Conservation (phyloP, 176 grass and related monocot species). For the Poa pratensis region DNA sequence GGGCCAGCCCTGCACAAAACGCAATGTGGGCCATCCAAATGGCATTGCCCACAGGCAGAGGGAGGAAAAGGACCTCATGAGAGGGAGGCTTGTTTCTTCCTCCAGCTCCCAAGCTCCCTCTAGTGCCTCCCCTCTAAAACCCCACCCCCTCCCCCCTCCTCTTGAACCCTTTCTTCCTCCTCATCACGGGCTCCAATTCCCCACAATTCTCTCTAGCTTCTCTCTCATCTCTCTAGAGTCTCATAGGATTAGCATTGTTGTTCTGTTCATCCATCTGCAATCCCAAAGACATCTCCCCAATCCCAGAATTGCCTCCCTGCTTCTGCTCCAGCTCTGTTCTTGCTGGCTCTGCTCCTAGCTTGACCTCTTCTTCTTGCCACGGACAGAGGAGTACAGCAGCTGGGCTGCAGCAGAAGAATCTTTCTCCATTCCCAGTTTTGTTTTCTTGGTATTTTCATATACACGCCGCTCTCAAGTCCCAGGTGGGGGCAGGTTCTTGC, state of each 20-base stretch:
- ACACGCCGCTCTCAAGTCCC: slow-evolving; percentile 3
- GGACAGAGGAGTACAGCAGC: slow-evolving; percentile 33
- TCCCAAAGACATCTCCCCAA: slow-evolving; percentile 22
- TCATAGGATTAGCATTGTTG: slow-evolving; percentile 34
- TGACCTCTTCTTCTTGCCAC: slow-evolving; percentile 45
- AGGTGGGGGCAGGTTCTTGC: slow-evolving; percentile 24
- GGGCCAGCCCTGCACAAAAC: slow-evolving; percentile 30
- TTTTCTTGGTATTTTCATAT: slow-evolving; percentile 29
- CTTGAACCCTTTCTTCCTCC: slow-evolving; percentile 59
- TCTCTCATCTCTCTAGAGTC: background rate
- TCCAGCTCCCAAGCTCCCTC: background rate
- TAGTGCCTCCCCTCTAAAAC: slow-evolving; percentile 50
- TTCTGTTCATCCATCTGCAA: slow-evolving; percentile 28
- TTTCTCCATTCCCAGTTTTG: slow-evolving; percentile 22
- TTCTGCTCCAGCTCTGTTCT: slow-evolving; percentile 39
- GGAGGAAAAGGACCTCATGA: slow-evolving; percentile 46
- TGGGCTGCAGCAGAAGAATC: background rate
- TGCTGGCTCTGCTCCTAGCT: slow-evolving; percentile 35
- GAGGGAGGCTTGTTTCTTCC: slow-evolving; percentile 63
- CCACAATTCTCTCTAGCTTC: background rate
- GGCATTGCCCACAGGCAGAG: slow-evolving; percentile 29
- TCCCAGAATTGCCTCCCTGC: slow-evolving; percentile 7
- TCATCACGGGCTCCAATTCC: slow-evolving; percentile 17
- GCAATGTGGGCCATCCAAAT: slow-evolving; percentile 3
- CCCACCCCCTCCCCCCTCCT: slow-evolving; percentile 49